Conservation (phyloP, 805 yeast genomes). For the Spathaspora hagerdaliae region DNA sequence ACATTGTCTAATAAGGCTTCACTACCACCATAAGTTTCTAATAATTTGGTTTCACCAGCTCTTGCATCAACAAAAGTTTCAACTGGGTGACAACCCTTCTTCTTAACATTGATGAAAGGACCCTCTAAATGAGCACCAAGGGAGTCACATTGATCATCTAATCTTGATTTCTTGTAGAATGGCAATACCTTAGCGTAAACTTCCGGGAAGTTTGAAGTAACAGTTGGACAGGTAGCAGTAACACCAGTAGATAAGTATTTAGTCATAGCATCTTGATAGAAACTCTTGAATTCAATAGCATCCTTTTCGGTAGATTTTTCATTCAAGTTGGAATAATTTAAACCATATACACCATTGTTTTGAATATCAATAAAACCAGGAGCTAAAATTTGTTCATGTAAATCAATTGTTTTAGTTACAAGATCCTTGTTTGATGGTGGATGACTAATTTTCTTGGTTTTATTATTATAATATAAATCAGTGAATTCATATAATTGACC, state of each 20-base stretch:
- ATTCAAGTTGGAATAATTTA: constrained; percentile 44
- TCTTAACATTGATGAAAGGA: constrained; percentile 47
- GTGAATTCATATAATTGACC: constrained; percentile 29
- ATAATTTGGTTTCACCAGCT: constrained; percentile 24
- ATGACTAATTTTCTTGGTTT: constrained; percentile 37
- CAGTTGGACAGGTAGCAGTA: constrained; percentile 54
- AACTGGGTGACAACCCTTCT: constrained; percentile 50
- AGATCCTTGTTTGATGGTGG: constrained; percentile 14
- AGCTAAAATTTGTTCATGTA: constrained; percentile 44
- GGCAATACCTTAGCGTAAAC: constrained; percentile 48
- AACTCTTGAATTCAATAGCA: constrained; percentile 24
- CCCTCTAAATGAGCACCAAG: constrained; percentile 62
- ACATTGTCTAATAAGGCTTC: constrained; percentile 30
- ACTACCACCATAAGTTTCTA: constrained; percentile 34
- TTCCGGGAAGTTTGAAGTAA: constrained; percentile 47
- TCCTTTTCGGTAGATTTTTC: constrained; percentile 26
- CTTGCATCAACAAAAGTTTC: constrained; percentile 40
- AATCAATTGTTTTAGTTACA: constrained; percentile 31
- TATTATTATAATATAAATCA: constrained; percentile 43
- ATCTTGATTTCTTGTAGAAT: constrained; percentile 31
- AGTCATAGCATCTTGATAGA: constrained; percentile 42
- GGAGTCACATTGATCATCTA: constrained; percentile 34
- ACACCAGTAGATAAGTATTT: constrained; percentile 49
- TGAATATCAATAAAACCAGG: constrained; percentile 59
- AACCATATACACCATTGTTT: constrained; percentile 55